Evolutionary conservation across 1,284 basidiomycete species (phyloP).

Genomic region (Exsudoporus floridanus): DNA sequence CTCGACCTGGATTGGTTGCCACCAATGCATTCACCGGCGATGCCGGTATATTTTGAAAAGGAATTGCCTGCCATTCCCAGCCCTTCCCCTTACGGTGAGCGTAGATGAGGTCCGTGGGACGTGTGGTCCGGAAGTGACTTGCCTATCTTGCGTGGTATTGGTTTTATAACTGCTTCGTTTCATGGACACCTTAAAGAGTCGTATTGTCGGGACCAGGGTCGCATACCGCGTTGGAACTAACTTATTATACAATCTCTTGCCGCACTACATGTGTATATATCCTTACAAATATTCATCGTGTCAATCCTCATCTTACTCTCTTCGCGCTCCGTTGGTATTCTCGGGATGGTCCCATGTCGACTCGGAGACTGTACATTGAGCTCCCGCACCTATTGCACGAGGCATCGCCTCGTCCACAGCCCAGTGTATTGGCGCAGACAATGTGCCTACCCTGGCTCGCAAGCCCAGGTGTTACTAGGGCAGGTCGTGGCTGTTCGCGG

Average conservation of each 20-base stretch:
- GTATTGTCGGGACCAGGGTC: no score
- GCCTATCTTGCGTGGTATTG: background rate
- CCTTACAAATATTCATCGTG: background rate
- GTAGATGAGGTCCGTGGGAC: background rate
- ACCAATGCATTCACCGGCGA: background rate
- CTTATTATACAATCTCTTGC: background rate
- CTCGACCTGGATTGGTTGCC: background rate
- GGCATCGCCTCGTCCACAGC: no score
- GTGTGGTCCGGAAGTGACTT: background rate
- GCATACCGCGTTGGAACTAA: background rate
- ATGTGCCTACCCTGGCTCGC: no score
- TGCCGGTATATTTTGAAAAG: background rate
- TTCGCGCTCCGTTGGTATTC: no score
- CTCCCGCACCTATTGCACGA: no score
- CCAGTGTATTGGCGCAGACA: no score
- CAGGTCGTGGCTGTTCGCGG: no score
- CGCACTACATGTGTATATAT: background rate
- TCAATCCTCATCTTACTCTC: background rate
- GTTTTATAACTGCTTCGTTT: background rate
- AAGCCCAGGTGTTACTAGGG: no score
- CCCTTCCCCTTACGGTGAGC: background rate
- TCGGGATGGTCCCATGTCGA: no score
- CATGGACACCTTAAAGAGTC: background rate
- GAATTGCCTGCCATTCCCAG: background rate
- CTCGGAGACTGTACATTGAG: no score